Percentiles rank a stretch among this genome's conserved stretches.
Evolutionary conservation across 164 flowering plant species (phyloP).

Genomic region (Aristolochia contorta): DNA sequence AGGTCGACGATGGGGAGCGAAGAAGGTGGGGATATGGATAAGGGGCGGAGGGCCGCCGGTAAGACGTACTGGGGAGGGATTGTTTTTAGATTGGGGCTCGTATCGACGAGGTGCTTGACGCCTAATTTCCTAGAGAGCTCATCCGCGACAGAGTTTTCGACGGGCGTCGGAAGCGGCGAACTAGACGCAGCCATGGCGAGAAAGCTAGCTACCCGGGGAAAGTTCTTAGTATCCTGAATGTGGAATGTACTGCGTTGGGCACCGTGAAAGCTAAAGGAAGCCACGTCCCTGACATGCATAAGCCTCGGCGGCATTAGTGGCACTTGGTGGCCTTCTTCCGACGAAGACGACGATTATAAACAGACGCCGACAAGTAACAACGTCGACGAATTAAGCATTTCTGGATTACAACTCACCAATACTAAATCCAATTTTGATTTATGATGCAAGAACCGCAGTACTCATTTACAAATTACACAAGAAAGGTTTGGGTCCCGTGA

Average conservation of each 20-base stretch:
- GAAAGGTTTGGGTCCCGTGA: no score
- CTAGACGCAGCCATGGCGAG: background rate
- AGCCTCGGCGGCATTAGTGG: background rate
- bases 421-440: no score
- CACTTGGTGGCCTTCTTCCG: background rate
- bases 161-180: no score
- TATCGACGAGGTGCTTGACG: conserved; percentile 23
- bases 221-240: background rate
- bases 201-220: background rate
- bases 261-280: background rate
- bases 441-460: background rate
- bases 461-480: no score
- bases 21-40: background rate
- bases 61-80: conserved; percentile 12
- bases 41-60: conserved; percentile 4
- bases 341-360: background rate
- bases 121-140: conserved; percentile 15
- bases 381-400: background rate
- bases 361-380: background rate
- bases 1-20: conserved; percentile 17
- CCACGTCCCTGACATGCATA: conserved; percentile 2
- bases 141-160: background rate
- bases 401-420: background rate
- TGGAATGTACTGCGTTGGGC: background rate
- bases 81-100: background rate